These are phyloP conservation scores for Candida tetrigidarum DNA, from an alignment of 1,139 yeast species.

Conservation along the genomic window DNA sequence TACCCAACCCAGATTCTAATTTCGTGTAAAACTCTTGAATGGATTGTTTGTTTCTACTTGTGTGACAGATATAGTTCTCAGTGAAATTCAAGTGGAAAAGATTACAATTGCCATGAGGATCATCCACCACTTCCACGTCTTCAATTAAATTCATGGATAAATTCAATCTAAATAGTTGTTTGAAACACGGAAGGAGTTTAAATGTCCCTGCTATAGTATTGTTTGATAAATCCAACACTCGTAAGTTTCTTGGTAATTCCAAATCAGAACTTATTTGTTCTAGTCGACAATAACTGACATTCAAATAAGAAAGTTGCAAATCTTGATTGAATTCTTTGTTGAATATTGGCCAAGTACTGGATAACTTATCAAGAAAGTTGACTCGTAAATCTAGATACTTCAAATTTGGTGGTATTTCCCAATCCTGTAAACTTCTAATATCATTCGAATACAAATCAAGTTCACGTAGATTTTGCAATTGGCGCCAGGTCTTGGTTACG, in stretches of 20 bases:
- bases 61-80: conserved; percentile 20
- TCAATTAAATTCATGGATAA: conserved; percentile 25
- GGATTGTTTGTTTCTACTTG: conserved; percentile 12
- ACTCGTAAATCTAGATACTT: conserved; percentile 26
- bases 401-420: conserved; percentile 31
- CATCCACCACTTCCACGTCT: conserved; percentile 11
- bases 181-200: conserved; percentile 15
- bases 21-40: conserved; percentile 26
- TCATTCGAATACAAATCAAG: conserved; percentile 30
- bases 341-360: conserved; percentile 17
- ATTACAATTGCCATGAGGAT: conserved; percentile 12
- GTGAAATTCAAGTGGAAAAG: conserved; percentile 24
- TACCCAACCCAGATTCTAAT: conserved; percentile 28
- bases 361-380: conserved; percentile 21
- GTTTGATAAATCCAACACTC: conserved; percentile 15
- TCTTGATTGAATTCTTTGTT: conserved; percentile 10
- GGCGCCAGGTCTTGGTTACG: conserved; percentile 26
- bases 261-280: conserved; percentile 18
- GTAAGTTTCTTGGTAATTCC: conserved; percentile 22
- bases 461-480: conserved; percentile 25
- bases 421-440: conserved; percentile 23
- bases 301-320: conserved; percentile 15
- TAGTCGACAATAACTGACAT: conserved; percentile 23
- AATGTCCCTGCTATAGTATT: conserved; percentile 18
- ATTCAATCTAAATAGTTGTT: conserved; percentile 23